Conservation (phyloP, 2,329 filamentous ascomycete genomes). For the Chaetomium olivaceum region DNA sequence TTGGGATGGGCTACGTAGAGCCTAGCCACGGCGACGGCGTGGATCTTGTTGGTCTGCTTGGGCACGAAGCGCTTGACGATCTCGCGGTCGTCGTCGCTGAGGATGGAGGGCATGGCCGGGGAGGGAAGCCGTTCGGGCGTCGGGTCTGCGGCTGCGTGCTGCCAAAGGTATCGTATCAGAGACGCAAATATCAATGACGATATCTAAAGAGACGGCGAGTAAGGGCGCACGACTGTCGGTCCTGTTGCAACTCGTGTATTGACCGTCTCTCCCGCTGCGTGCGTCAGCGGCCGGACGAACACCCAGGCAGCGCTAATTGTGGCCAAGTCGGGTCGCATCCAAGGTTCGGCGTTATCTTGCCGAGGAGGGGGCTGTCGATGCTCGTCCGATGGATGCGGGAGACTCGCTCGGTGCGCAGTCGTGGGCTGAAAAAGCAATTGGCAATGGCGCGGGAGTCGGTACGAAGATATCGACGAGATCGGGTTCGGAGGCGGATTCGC, state of each 20-base stretch:
- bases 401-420: constrained; percentile 3
- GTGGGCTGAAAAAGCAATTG: not conserved
- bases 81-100: constrained; percentile 93
- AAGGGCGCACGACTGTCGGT: not conserved
- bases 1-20: constrained; percentile 93
- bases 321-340: not conserved
- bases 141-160: not conserved
- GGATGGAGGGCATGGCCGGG: constrained; percentile 60
- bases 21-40: constrained; percentile 87
- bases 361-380: constrained; percentile 12
- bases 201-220: not conserved
- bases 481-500: not conserved
- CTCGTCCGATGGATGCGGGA: not conserved
- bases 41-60: constrained; percentile 95
- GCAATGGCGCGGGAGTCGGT: not conserved
- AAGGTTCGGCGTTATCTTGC: constrained; percentile 12
- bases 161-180: not conserved
- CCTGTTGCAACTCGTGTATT: not conserved
- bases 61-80: constrained; percentile 93
- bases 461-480: not conserved
- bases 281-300: not conserved
- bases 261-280: not conserved
- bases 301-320: constrained; percentile 15
- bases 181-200: not conserved
- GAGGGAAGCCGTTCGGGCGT: constrained; percentile 4